Conservation (phyloP, 2,329 filamentous ascomycete genomes). For the Ophidiomyces ophidiicola region DNA sequence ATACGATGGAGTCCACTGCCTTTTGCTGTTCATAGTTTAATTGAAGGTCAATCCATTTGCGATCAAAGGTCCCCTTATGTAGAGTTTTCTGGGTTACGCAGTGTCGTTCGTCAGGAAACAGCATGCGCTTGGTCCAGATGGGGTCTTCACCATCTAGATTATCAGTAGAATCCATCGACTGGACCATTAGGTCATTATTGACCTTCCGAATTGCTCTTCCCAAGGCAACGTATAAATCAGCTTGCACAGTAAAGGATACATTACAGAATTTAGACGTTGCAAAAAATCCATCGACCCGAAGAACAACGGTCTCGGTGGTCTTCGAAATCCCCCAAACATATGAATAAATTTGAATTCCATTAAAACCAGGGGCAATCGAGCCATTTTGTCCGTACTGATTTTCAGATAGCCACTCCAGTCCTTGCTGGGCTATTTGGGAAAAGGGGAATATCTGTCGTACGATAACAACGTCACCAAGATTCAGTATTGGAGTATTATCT, state of each 20-base stretch:
- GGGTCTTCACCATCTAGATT: slow-evolving; percentile 8
- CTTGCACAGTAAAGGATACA: slow-evolving; percentile 18
- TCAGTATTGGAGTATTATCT: slow-evolving; percentile 18
- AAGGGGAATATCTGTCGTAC: slow-evolving; percentile 20
- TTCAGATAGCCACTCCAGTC: slow-evolving; percentile 15
- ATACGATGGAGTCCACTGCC: slow-evolving; percentile 33
- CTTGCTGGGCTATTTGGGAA: slow-evolving; percentile 14
- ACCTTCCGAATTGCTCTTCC: slow-evolving; percentile 17
- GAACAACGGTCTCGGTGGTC: slow-evolving; percentile 16
- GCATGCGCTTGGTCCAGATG: slow-evolving; percentile 26
- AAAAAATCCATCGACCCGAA: slow-evolving; percentile 17
- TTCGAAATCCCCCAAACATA: slow-evolving; percentile 18
- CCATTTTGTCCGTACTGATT: slow-evolving; percentile 15
- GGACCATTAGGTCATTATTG: slow-evolving; percentile 32
- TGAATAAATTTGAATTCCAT: slow-evolving; percentile 19
- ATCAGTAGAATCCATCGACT: slow-evolving; percentile 34
- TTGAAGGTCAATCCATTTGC: slow-evolving; percentile 28
- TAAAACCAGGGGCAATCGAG: slow-evolving; percentile 19
- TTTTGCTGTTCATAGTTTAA: slow-evolving; percentile 40
- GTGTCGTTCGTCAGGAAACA: slow-evolving; percentile 33
- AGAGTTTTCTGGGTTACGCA: slow-evolving; percentile 30
- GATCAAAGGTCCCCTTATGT: slow-evolving; percentile 25
- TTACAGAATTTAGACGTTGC: slow-evolving; percentile 16
- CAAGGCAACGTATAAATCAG: slow-evolving; percentile 13
- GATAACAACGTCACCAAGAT: slow-evolving; percentile 19